These are phyloP conservation scores for Nothophoma quercina DNA, from an alignment of 2,329 filamentous ascomycete genomes.

Conservation along the genomic window DNA sequence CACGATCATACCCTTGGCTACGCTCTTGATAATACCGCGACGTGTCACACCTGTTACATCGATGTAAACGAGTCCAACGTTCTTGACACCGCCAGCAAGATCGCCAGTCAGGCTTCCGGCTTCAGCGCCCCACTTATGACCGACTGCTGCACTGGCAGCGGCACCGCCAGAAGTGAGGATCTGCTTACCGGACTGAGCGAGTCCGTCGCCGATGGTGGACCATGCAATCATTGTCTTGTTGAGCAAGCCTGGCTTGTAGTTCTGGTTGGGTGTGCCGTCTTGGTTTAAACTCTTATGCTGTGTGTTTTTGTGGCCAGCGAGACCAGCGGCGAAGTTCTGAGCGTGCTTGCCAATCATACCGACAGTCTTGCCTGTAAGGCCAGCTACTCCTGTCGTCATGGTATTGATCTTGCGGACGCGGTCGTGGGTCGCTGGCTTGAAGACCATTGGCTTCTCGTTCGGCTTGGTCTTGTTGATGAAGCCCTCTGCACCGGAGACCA, in stretches of 20 bases:
- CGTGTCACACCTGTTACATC: slow-evolving; percentile 93
- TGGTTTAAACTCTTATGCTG: slow-evolving; percentile 70
- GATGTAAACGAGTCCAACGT: slow-evolving; percentile 96
- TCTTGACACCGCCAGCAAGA: slow-evolving; percentile 88
- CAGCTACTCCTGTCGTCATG: slow-evolving; percentile 81
- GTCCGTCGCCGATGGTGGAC: slow-evolving; percentile 90
- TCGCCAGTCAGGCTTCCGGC: slow-evolving; percentile 79
- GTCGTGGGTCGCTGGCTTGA: slow-evolving; percentile 82
- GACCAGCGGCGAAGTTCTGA: slow-evolving; percentile 84
- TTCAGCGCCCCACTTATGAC: slow-evolving; percentile 88
- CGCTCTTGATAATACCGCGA: slow-evolving; percentile 88
- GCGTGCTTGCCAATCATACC: slow-evolving; percentile 83
- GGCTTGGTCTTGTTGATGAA: slow-evolving; percentile 85
- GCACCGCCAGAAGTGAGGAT: slow-evolving; percentile 76
- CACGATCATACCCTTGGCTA: slow-evolving; percentile 93
- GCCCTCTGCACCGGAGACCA: slow-evolving; percentile 78
- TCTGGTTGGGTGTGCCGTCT: slow-evolving; percentile 68
- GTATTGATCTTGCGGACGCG: slow-evolving; percentile 88
- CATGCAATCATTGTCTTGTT: slow-evolving; percentile 98
- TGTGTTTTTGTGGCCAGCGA: slow-evolving; percentile 69
- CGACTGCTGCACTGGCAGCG: slow-evolving; percentile 85
- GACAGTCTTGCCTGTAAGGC: slow-evolving; percentile 83
- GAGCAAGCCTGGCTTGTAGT: slow-evolving; percentile 87
- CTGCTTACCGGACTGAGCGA: slow-evolving; percentile 84
- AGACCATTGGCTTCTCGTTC: slow-evolving; percentile 80